Base-by-base conservation (phyloP, 331 rosid species). In the Dryas integrifolia region DNA sequence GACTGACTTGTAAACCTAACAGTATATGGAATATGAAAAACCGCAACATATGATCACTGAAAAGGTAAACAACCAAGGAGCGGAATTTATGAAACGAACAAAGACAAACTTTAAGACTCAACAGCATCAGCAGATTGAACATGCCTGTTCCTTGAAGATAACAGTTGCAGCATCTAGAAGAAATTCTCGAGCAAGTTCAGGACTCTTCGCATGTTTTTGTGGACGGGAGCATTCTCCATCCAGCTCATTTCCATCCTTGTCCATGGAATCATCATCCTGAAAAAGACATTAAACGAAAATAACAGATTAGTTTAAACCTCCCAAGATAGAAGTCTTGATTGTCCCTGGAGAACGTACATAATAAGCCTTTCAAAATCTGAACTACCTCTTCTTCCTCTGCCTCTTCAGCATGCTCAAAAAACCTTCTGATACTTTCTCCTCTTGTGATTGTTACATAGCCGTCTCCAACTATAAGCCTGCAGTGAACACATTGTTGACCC, bases 221-320 rank as follows among this genome's bases (percentile, higher is more conserved):
- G 99, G 99, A 80, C 98, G 99, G 72, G 98, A 84, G 79, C 99
- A 95, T 73, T 95, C 99, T 88, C 96, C 99, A 83, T 95, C 99
- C 72, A 89, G 74, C 64, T 92, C 99, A 61, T 92, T 95, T 65
- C 93, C 96, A 68, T 95, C 99, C 84, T 84, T 92, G 84, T 95
- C 99, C 85, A 88, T 69, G 56, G 96, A 85, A 85, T 95, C 99
- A 74, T 92, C 99, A 80, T 95, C 97, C 99, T 92, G 72, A 75
- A 67, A 63, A 72, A 72, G 51, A 57, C 69, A 84, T 59, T 77
- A 75, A 78, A 72, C 55, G 55, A 43, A 78, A 52, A 44, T 51
- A 82, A 69, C 39, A 70, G 18, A 69, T 69, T 61, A 72, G 79
- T 73, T 44, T 65, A 49, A 74, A 10, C 49, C 71, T 14, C 70